These are phyloP conservation scores for Trypanosomatidae sp. DNA, from an alignment of 208 protist genomes.

Conservation along the genomic window DNA sequence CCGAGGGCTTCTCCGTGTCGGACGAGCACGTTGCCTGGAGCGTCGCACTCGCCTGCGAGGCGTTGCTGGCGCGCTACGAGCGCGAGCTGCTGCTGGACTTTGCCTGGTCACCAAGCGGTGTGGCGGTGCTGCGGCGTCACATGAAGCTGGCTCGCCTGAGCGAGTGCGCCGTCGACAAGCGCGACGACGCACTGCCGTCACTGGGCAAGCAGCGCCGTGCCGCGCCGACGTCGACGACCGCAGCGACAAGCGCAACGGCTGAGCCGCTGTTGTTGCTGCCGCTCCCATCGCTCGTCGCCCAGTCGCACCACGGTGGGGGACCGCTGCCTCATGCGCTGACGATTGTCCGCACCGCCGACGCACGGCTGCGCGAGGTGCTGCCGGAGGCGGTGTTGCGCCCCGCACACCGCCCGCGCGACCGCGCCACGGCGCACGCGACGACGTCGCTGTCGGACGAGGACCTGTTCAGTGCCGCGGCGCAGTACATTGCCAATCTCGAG, in stretches of 20 bases:
- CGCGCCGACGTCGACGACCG: too few relatives aligned
- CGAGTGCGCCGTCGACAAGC: too few relatives aligned
- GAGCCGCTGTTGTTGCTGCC: too few relatives aligned
- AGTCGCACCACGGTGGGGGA: too few relatives aligned
- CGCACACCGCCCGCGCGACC: background rate
- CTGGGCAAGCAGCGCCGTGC: too few relatives aligned
- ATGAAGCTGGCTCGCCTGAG: too few relatives aligned
- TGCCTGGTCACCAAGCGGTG: slow-evolving; percentile 12
- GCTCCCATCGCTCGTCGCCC: too few relatives aligned
- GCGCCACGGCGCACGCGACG: background rate
- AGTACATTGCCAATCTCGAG: slow-evolving; percentile 56
- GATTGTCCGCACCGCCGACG: slow-evolving; percentile 16
- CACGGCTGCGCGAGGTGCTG: background rate
- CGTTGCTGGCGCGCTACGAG: slow-evolving; percentile 41
- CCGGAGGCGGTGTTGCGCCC: background rate
- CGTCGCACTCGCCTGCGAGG: slow-evolving; percentile 26
- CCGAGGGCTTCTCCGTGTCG: slow-evolving; percentile 32
- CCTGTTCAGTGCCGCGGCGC: slow-evolving; percentile 28
- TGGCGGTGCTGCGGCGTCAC: slow-evolving; percentile 11
- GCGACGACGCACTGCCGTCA: too few relatives aligned
- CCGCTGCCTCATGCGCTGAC: too few relatives aligned
- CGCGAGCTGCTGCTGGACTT: slow-evolving; percentile 27
- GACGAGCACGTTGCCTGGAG: slow-evolving; percentile 68
- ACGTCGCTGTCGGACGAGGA: slow-evolving; percentile 20
- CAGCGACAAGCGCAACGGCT: too few relatives aligned